Evolutionary conservation across 2,329 filamentous ascomycete genomes (phyloP), one percentile per base, ranked within the genome.

Genomic region (Colletotrichum sp.): DNA sequence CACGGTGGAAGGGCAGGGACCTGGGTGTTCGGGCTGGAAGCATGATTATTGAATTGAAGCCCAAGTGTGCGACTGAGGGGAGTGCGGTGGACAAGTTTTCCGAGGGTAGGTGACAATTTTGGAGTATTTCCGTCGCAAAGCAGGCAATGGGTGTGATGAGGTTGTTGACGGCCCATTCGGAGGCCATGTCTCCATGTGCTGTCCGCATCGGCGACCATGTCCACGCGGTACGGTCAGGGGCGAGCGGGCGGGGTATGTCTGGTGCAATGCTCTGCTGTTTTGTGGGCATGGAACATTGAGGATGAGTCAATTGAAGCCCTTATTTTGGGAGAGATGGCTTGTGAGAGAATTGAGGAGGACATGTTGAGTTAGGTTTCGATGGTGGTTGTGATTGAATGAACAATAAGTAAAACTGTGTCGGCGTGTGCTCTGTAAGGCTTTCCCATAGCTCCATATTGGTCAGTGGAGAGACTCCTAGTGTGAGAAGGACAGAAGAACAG

Each of bases 141-240:
- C 26, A 28, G 60, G 48, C 24, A 57, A 12, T 8, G 26, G 22
- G 36, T 62, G 52, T 62, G 66, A 59, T 67, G 66, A 75, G 48
- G 75, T 52, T 26, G 66, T 70, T 71, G 72, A 75, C 72, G 75
- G 72, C 72, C 75, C 26, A 32, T 62, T 71, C 5, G n/a, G 22
- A 70, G 75, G 39, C 75, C 75, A 70, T n/a, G 48, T 59, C 52
- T 52, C 44, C 44, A 52, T 52, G 44, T 52, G 44, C 44, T 63
- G 67, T 60, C 60, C 62, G 36, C 44, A 65, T 55, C 30, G 6
- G 52, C 44, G 36, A 28, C 68, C 36, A 55, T 16, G 13, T 22
- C 24, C 28, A 32, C 36, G 65, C 48, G 65, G 22, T 34, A 34
- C 8, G 59, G 68, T 55, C 36, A 70, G 59, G 68, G 57, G 57